These are phyloP conservation scores for Fusarium pseudonygamai DNA, from an alignment of 2,329 filamentous ascomycete genomes.

Conservation along the genomic window DNA sequence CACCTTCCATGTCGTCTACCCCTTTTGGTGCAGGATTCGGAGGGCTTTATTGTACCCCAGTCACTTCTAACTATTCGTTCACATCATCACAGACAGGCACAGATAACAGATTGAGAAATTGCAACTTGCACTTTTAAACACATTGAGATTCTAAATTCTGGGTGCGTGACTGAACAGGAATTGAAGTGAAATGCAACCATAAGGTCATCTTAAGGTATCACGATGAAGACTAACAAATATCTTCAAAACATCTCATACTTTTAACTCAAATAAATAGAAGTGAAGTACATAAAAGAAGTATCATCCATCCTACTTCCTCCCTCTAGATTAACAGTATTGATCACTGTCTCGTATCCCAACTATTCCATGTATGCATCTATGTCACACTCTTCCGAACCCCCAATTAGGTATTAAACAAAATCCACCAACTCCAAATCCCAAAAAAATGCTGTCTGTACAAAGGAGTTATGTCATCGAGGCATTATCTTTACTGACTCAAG, in stretches of 20 bases:
- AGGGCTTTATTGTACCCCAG: background rate
- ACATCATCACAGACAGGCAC: background rate
- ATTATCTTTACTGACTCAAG: background rate
- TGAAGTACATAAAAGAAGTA: conserved; percentile 21
- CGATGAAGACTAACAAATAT: background rate
- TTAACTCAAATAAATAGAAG: conserved; percentile 26
- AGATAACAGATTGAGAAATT: background rate
- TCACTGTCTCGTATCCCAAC: conserved; percentile 1
- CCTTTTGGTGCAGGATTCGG: background rate
- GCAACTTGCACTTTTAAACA: background rate
- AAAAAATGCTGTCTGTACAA: conserved; percentile 31
- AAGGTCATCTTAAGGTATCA: background rate
- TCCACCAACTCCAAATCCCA: conserved; percentile 24
- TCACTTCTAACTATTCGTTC: background rate
- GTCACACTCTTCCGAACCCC: background rate
- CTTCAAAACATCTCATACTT: background rate
- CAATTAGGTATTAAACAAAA: conserved; percentile 32
- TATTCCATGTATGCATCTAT: conserved; percentile 14
- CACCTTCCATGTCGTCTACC: background rate
- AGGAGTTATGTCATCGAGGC: conserved; percentile 14
- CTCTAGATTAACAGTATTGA: background rate
- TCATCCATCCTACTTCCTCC: background rate
- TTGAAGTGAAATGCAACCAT: background rate
- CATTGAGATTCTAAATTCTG: background rate
- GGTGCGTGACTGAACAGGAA: background rate